Conservation (phyloP, 331 rosid species). For the Ulmus americana region DNA sequence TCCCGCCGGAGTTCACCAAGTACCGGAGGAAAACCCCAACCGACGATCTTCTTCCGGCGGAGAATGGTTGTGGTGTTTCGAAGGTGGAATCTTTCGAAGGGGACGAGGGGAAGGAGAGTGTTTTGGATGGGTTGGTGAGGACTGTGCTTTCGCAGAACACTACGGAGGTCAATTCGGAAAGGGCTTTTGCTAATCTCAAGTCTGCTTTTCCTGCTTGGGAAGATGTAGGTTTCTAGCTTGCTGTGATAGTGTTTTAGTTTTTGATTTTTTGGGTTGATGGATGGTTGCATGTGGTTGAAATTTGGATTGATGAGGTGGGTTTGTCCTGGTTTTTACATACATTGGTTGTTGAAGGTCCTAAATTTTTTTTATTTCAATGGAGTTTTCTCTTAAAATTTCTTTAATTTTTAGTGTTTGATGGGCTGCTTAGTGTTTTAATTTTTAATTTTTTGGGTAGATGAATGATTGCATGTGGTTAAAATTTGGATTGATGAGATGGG, state of each 20-base stretch:
- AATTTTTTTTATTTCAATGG: no score
- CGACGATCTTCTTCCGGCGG: background rate
- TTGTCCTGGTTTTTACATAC: background rate
- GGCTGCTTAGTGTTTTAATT: background rate
- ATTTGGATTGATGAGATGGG: background rate
- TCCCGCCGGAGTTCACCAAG: constrained; percentile 68
- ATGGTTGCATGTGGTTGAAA: background rate
- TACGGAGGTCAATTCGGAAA: constrained; percentile 53
- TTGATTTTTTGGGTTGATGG: no score
- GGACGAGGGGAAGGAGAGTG: constrained; percentile 35
- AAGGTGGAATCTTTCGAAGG: constrained; percentile 19
- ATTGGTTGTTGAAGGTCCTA: no score
- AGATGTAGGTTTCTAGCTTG: constrained; percentile 28
- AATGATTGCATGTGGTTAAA: background rate
- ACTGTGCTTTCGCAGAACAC: constrained; percentile 88
- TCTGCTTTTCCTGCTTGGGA: constrained; percentile 61
- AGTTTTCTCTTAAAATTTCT: no score
- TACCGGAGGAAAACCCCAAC: constrained; percentile 40
- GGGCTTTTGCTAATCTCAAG: constrained; percentile 76
- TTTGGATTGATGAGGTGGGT: background rate
- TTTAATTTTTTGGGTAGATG: no score
- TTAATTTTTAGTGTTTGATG: no score
- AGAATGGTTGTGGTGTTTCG: background rate
- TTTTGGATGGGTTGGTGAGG: constrained; percentile 76
- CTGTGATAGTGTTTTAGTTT: background rate